A percentile compares a stretch with the other conserved stretches of the same genome.
Evolutionary conservation across 1,284 basidiomycete species (phyloP).

Genomic region (Violaceomyces palustris): DNA sequence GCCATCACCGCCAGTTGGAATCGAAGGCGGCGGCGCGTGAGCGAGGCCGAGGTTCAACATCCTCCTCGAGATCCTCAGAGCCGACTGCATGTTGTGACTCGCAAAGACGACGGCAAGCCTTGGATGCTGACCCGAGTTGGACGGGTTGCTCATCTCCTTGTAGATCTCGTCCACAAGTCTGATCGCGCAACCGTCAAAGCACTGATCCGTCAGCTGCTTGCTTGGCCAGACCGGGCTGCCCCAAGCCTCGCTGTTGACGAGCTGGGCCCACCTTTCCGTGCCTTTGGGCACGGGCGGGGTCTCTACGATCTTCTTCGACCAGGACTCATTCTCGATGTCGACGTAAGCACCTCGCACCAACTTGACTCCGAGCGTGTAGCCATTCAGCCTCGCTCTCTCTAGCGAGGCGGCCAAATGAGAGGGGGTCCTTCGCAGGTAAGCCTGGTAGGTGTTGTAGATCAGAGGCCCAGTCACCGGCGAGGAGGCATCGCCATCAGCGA

Average conservation of each 20-base stretch:
- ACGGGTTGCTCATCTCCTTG: conserved; percentile 16
- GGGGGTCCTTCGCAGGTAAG: conserved; percentile 60
- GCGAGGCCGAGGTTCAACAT: conserved; percentile 64
- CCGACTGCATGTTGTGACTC: conserved; percentile 74
- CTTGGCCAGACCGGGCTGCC: conserved; percentile 56
- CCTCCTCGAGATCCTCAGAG: conserved; percentile 62
- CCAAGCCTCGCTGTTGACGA: conserved; percentile 16
- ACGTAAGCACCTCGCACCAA: conserved; percentile 93
- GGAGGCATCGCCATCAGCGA: neutral
- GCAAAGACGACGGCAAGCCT: conserved; percentile 72
- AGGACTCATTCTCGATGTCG: conserved; percentile 62
- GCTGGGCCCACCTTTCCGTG: conserved; percentile 8
- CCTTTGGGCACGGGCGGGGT: conserved; percentile 35
- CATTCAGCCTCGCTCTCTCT: conserved; percentile 64
- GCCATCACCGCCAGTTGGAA: conserved; percentile 14
- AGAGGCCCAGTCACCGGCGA: conserved; percentile 22
- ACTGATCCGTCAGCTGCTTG: conserved; percentile 68
- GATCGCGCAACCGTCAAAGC: conserved; percentile 68
- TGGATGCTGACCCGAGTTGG: conserved; percentile 40
- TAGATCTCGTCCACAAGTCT: conserved; percentile 64
- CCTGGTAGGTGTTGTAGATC: conserved; percentile 46
- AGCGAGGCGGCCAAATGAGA: conserved; percentile 65
- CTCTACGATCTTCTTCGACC: conserved; percentile 42
- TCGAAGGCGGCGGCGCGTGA: conserved; percentile 13
- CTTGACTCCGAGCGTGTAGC: conserved; percentile 83